phyloP scores from a whole-genome alignment of 208 protist genomes.

The Trypanosoma rangeli region DNA sequence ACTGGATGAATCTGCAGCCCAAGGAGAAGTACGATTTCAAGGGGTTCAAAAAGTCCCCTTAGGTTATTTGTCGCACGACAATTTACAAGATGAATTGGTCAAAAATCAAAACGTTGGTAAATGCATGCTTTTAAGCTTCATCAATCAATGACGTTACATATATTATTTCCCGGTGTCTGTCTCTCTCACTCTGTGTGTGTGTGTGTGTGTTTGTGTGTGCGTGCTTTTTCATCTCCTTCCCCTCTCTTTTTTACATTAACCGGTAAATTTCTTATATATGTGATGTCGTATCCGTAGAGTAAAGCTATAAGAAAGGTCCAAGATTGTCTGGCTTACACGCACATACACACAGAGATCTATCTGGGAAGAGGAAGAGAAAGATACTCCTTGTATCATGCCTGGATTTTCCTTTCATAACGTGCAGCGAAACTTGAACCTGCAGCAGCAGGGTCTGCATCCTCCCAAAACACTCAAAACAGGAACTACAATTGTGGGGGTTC shows the following conservation, averaged over 20 bases:
- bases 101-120: background rate
- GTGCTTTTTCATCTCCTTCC: background rate
- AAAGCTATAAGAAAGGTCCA: background rate
- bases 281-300: background rate
- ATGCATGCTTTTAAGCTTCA: background rate
- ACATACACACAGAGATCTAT: background rate
- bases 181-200: slow-evolving; percentile 1
- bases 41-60: slow-evolving; percentile 88
- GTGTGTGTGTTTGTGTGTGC: background rate
- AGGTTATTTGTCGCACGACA: slow-evolving; percentile 1
- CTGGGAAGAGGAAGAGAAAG: background rate
- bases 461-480: slow-evolving; percentile 98
- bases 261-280: background rate
- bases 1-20: slow-evolving; percentile 92
- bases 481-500: slow-evolving; percentile 99
- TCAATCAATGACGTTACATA: background rate
- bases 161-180: slow-evolving; percentile 1
- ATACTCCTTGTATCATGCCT: slow-evolving; percentile 39
- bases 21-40: slow-evolving; percentile 91
- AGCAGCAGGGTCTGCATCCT: slow-evolving; percentile 55
- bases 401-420: slow-evolving; percentile 95
- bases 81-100: background rate
- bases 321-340: background rate
- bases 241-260: background rate
- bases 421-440: slow-evolving; percentile 90